Percentiles rank a stretch among this genome's conserved stretches.
phyloP scores from a whole-genome alignment of 2,329 filamentous ascomycete species.

The Xylaria arbuscula region DNA sequence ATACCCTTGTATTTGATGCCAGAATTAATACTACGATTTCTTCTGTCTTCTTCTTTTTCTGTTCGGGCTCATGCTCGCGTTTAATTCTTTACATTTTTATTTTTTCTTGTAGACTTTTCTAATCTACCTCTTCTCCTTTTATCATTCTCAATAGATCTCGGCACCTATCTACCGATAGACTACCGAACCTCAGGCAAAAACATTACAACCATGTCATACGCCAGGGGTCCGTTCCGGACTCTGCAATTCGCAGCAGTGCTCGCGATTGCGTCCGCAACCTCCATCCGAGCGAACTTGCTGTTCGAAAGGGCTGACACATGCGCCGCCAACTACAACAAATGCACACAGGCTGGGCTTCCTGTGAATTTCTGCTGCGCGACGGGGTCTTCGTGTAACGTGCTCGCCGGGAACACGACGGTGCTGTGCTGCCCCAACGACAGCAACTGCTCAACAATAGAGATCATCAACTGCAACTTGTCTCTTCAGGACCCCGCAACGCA shows the following conservation, averaged over 20 bases:
- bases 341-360: constrained; percentile 65
- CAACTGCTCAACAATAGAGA: constrained; percentile 69
- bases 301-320: constrained; percentile 63
- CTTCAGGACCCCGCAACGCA: constrained; percentile 69
- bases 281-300: constrained; percentile 52
- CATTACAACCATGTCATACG: constrained; percentile 45
- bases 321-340: constrained; percentile 63
- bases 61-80: constrained; percentile 31
- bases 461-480: constrained; percentile 72
- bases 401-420: constrained; percentile 73
- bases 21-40: constrained; percentile 34
- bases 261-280: constrained; percentile 52
- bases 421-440: constrained; percentile 74
- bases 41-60: constrained; percentile 18
- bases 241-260: constrained; percentile 53
- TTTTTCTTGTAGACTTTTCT: constrained; percentile 7
- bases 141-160: constrained; percentile 4
- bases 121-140: constrained; percentile 1
- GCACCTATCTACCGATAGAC: constrained; percentile 12
- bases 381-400: constrained; percentile 64
- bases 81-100: constrained; percentile 26
- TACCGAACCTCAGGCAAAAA: constrained; percentile 19
- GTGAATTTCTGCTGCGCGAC: constrained; percentile 74
- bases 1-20: constrained; percentile 33
- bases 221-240: constrained; percentile 50